Conservation (phyloP, 1,139 yeast genomes). For the Spencermartinsiella ligniputridi region DNA sequence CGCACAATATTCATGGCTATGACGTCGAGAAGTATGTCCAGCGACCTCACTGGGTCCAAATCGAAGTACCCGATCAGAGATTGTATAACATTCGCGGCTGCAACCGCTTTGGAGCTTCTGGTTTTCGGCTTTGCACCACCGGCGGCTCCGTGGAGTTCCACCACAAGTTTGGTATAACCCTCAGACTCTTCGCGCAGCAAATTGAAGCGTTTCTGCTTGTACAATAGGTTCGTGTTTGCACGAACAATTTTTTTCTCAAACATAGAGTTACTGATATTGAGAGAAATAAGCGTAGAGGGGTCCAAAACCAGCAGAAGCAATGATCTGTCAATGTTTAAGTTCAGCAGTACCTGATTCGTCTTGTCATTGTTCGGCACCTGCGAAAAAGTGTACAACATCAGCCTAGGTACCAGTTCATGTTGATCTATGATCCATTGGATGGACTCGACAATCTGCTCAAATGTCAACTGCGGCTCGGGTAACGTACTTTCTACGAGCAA, state of each 20-base stretch:
- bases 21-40: conserved; percentile 58
- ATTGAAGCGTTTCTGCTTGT: conserved; percentile 69
- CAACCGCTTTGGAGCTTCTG: not conserved
- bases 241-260: conserved; percentile 43
- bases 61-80: conserved; percentile 70
- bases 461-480: not conserved
- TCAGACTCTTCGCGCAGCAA: conserved; percentile 73
- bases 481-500: not conserved
- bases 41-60: conserved; percentile 69
- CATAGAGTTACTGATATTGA: conserved; percentile 25
- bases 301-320: conserved; percentile 24
- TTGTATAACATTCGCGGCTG: conserved; percentile 37
- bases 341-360: conserved; percentile 17
- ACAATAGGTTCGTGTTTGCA: conserved; percentile 44
- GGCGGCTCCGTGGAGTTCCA: conserved; percentile 46
- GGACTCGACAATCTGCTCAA: not conserved
- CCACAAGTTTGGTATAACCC: conserved; percentile 69
- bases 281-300: conserved; percentile 20
- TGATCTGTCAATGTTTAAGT: conserved; percentile 20
- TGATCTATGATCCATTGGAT: not conserved
- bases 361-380: conserved; percentile 10
- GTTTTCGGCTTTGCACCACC: not conserved
- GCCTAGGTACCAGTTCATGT: not conserved
- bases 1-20: conserved; percentile 43
- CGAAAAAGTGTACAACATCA: conserved; percentile 23